Percentiles rank a stretch among this genome's conserved stretches.
Evolutionary conservation across 2,329 filamentous ascomycete species (phyloP).

Genomic region (Mycosphaerella arachidis): DNA sequence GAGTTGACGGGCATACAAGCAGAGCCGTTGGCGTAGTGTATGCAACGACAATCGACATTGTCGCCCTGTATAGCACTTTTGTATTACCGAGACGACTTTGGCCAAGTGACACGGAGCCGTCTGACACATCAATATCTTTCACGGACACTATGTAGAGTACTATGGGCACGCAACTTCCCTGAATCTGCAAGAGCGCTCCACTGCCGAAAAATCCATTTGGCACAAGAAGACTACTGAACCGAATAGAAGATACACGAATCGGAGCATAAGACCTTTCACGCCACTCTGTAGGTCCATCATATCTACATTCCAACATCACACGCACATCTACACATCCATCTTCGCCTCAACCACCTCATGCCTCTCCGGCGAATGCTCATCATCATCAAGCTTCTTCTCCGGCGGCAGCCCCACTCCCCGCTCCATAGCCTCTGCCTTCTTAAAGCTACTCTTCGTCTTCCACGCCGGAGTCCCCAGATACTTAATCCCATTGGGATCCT

Average conservation of each 20-base stretch:
- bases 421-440: constrained; percentile 2
- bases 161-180: no score
- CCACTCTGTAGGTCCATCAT: no score
- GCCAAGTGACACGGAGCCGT: background rate
- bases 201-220: no score
- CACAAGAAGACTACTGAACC: no score
- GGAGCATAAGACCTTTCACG: no score
- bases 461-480: constrained; percentile 46
- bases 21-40: background rate
- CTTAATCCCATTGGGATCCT: constrained; percentile 32
- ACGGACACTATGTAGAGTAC: no score
- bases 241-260: no score
- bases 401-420: constrained; percentile 3
- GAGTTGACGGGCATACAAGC: background rate
- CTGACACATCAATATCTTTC: background rate
- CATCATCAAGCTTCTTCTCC: constrained; percentile 6
- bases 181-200: no score
- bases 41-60: background rate
- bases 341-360: constrained; percentile 3
- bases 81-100: background rate
- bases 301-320: background rate
- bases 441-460: constrained; percentile 6
- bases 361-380: constrained; percentile 1
- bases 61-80: background rate
- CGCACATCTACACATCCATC: constrained; percentile 1